phyloP scores from a whole-genome alignment of 192 early-diverging fungal genomes.

The Allomyces javanicus region DNA sequence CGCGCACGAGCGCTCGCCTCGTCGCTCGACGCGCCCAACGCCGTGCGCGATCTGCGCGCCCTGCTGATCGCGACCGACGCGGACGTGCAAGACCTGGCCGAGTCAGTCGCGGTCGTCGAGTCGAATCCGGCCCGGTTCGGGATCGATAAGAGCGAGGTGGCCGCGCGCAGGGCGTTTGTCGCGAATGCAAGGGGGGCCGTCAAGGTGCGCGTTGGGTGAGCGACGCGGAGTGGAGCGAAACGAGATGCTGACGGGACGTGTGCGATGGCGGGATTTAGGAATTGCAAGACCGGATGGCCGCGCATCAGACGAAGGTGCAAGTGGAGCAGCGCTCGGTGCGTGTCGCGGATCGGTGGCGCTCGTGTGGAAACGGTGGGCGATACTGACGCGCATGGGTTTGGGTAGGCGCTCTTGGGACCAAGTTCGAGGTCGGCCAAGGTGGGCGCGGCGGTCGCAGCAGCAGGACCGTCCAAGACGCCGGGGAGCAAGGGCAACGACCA shows the following conservation, averaged over 20 bases:
- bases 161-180: conserved; percentile 18
- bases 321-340: no score
- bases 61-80: conserved; percentile 12
- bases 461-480: background rate
- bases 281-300: no score
- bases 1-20: background rate
- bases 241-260: no score
- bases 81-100: conserved; percentile 21
- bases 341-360: no score
- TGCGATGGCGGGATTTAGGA: no score
- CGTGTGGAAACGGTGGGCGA: no score
- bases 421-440: no score
- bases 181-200: conserved; percentile 6
- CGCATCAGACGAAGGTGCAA: no score
- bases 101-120: conserved; percentile 21
- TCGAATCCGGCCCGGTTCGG: conserved; percentile 20
- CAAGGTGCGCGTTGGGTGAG: background rate
- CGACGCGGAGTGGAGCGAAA: no score
- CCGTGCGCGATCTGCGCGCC: background rate
- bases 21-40: background rate
- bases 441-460: background rate
- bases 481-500: conserved; percentile 3
- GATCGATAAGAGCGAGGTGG: conserved; percentile 15
- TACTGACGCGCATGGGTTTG: no score
- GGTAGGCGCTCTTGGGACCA: no score